Evolutionary conservation across 1,284 basidiomycete species (phyloP).

Genomic region (Albatrellus sp.): DNA sequence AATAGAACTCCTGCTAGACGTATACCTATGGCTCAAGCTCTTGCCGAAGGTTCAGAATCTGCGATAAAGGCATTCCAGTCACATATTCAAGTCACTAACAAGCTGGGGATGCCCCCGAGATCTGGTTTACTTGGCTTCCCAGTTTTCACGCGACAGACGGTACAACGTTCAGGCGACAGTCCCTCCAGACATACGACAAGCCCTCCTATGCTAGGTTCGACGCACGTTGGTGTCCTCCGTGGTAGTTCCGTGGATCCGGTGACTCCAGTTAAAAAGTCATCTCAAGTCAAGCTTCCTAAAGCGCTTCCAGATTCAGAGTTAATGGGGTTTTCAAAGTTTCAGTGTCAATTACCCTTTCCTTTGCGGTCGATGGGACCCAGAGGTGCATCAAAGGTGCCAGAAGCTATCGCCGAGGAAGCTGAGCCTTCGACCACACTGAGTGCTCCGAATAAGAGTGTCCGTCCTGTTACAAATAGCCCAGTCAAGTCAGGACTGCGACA

Average conservation of each 20-base stretch:
- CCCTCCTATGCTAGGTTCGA: neutral
- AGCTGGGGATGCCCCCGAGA: neutral
- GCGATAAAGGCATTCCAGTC: conserved; percentile 12
- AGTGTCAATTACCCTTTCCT: conserved; percentile 14
- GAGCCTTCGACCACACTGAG: neutral
- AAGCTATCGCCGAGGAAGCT: conserved; percentile 14
- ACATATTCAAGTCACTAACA: neutral
- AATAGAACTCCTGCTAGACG: conserved; percentile 47
- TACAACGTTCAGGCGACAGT: no score
- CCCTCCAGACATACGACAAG: no score
- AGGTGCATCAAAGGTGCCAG: conserved; percentile 4
- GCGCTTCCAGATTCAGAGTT: conserved; percentile 11
- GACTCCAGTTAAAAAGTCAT: conserved; percentile 16
- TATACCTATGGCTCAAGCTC: conserved; percentile 25
- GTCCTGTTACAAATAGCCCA: conserved; percentile 12
- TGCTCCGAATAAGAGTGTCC: no score
- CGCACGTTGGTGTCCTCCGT: conserved; percentile 10
- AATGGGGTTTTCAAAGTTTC: conserved; percentile 6
- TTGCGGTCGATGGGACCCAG: conserved; percentile 4
- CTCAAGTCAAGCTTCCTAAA: conserved; percentile 3
- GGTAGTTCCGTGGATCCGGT: conserved; percentile 24
- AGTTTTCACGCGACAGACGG: conserved; percentile 11
- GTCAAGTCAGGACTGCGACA: conserved; percentile 40
- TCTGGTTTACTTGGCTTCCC: conserved; percentile 8
- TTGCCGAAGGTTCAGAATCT: conserved; percentile 10